These are phyloP conservation scores for Trichoderma aggressivum DNA, from an alignment of 2,329 filamentous ascomycete genomes.

Conservation along the genomic window DNA sequence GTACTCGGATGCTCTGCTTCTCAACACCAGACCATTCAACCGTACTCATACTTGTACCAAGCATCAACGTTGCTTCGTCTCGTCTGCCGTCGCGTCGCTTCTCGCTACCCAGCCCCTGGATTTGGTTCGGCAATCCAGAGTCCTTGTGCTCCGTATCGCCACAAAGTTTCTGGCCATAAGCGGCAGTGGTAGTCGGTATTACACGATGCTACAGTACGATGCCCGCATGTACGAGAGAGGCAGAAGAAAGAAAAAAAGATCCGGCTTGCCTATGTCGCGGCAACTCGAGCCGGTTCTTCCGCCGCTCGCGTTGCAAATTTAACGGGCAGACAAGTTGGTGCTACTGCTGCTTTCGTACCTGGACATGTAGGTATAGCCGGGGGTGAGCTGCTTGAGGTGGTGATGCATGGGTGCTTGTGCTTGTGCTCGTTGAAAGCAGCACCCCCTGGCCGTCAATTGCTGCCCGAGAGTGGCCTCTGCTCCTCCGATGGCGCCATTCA, in stretches of 20 bases:
- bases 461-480: not conserved
- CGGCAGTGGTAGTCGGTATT: not conserved
- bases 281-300: constrained; percentile 6
- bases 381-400: not conserved
- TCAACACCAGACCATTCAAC: not conserved
- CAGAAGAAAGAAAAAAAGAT: not conserved
- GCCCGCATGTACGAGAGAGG: not conserved
- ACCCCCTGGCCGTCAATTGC: not conserved
- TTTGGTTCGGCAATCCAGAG: constrained; percentile 1
- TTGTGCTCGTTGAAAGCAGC: not conserved
- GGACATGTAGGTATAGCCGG: not conserved
- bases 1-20: not conserved
- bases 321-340: not conserved
- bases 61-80: not conserved
- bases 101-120: constrained; percentile 18
- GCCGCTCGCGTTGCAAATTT: not conserved
- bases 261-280: not conserved
- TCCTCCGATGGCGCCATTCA: constrained; percentile 7
- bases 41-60: not conserved
- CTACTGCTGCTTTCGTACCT: not conserved
- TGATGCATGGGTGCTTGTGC: not conserved
- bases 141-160: not conserved
- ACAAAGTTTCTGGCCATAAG: not conserved
- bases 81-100: constrained; percentile 3
- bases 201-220: not conserved